A percentile compares a stretch with the other conserved stretches of the same genome.
phyloP scores from a whole-genome alignment of 2,329 filamentous ascomycete species.

The Claviceps sp. region DNA sequence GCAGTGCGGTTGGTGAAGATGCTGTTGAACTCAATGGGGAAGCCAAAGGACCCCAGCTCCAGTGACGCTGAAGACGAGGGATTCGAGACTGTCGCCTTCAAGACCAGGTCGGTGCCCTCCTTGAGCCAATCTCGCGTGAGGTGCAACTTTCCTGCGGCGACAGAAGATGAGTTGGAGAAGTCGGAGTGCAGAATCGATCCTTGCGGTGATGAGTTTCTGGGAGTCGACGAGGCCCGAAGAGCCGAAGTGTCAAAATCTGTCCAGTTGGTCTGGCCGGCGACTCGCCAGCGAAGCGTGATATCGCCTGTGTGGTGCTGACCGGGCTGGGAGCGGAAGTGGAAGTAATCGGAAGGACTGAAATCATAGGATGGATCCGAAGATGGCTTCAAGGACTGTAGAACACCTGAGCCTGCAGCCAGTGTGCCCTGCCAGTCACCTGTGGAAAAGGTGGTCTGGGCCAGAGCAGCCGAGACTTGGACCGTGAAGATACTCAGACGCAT shows the following conservation, averaged over 20 bases:
- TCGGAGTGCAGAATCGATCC: constrained; percentile 25
- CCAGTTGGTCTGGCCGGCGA: constrained; percentile 26
- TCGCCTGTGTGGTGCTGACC: constrained; percentile 47
- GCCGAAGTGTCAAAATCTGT: constrained; percentile 31
- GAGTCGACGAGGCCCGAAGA: background rate
- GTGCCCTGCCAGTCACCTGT: background rate
- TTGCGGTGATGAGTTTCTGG: constrained; percentile 13
- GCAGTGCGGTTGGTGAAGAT: constrained; percentile 41
- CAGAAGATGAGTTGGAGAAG: constrained; percentile 9
- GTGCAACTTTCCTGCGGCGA: constrained; percentile 16
- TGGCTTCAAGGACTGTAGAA: constrained; percentile 1
- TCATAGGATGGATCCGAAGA: constrained; percentile 17
- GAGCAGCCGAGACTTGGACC: background rate
- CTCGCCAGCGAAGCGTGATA: constrained; percentile 41
- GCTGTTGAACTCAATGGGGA: constrained; percentile 49
- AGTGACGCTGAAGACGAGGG: constrained; percentile 31
- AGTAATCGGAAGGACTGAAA: constrained; percentile 40
- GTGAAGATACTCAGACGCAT: background rate
- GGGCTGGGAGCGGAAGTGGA: constrained; percentile 32
- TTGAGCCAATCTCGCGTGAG: constrained; percentile 40
- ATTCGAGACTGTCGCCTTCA: constrained; percentile 15
- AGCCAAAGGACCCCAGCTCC: constrained; percentile 43
- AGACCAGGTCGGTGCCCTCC: constrained; percentile 32
- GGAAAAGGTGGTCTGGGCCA: constrained; percentile 2
- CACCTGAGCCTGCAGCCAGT: background rate